Evolutionary conservation across 192 early-diverging fungal species (phyloP), one percentile per base, ranked within the genome.

Genomic region (Rhizoclosmatium globosum): DNA sequence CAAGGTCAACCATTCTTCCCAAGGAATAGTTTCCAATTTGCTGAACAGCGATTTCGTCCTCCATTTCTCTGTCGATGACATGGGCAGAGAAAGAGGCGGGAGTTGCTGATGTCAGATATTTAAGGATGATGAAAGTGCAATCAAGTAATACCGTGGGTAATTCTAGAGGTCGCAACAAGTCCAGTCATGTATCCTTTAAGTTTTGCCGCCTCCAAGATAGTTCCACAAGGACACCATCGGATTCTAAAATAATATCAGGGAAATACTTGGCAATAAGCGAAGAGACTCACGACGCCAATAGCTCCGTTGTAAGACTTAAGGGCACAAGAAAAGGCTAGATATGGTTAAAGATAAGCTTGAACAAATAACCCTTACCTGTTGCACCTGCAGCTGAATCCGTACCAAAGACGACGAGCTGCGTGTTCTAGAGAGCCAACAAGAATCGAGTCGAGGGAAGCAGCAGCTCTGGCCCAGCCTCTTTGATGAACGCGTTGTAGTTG

Each of bases 311-410:
- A 98, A 2, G 95, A 87, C 84, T 99, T 99, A 43, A 91, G 79
- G 15, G 86, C 92, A 81, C 97, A 98, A 17, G 96, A 88, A 77
- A 95, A 98, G 2, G 98, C 98, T 71, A n/a, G 7, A 21, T 19
- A 1, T 21, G 60, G 38, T 7, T 19, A 62, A 7, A 39, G 50
- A 13, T 53, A 53, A 13, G 6, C 9, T 53, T 53, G 50, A 17
- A 53, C 31, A 31, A 31, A 31, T 31, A 31, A 31, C 31, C 31
- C 13, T 71, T 53, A 71, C 69, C 69, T 1, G 98, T 99, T 0
- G 97, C 98, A 7, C 97, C 98, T 39, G 98, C 97, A 9, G 98
- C 98, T 53, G 94, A 95, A 84, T 99, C 98, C 0, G 98, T 99
- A 4, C 89, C 42, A 98, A 84, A 50, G 92, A 93, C 84, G 77